Percentiles rank a stretch among this genome's conserved stretches.
Evolutionary conservation across 129 eudicot species (phyloP).

Genomic region (Artemisia argyi): DNA sequence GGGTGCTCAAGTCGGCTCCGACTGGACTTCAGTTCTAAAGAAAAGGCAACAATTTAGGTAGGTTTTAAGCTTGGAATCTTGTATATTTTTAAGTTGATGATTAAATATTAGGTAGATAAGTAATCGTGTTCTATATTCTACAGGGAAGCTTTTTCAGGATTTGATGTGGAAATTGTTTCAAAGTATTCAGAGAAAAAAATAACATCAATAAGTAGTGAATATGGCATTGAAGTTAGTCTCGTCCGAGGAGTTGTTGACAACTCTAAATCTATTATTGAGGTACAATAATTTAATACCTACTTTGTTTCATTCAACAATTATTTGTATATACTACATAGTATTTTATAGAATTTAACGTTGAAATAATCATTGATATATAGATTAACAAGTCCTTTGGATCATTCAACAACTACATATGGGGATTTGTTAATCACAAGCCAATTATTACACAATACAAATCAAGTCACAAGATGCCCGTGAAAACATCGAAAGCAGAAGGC

Average conservation of each 20-base stretch:
- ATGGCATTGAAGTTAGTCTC: slow-evolving; percentile 57
- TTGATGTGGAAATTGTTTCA: slow-evolving; percentile 75
- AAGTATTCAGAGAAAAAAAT: slow-evolving; percentile 66
- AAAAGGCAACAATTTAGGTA: slow-evolving; percentile 69
- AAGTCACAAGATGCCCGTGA: slow-evolving; percentile 78
- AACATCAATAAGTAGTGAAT: slow-evolving; percentile 49
- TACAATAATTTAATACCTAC: slow-evolving; percentile 9
- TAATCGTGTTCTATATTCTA: neutral
- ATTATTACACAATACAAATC: slow-evolving; percentile 60
- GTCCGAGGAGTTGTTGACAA: slow-evolving; percentile 86
- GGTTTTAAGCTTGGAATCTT: neutral
- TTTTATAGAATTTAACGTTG: too few species aligned
- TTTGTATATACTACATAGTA: neutral
- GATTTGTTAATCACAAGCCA: slow-evolving; percentile 77
- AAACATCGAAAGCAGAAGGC: slow-evolving; percentile 86
- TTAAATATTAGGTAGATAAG: neutral
- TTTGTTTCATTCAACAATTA: neutral
- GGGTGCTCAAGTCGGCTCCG: slow-evolving; percentile 98
- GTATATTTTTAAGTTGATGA: neutral
- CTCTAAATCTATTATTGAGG: slow-evolving; percentile 76
- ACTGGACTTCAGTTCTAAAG: slow-evolving; percentile 85
- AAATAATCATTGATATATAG: slow-evolving; percentile 30
- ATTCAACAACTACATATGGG: slow-evolving; percentile 84
- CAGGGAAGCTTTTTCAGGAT: slow-evolving; percentile 85
- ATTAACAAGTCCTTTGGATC: slow-evolving; percentile 64